Evolutionary conservation across 2,329 filamentous ascomycete species (phyloP).

Genomic region (Celoporthe dispersa): DNA sequence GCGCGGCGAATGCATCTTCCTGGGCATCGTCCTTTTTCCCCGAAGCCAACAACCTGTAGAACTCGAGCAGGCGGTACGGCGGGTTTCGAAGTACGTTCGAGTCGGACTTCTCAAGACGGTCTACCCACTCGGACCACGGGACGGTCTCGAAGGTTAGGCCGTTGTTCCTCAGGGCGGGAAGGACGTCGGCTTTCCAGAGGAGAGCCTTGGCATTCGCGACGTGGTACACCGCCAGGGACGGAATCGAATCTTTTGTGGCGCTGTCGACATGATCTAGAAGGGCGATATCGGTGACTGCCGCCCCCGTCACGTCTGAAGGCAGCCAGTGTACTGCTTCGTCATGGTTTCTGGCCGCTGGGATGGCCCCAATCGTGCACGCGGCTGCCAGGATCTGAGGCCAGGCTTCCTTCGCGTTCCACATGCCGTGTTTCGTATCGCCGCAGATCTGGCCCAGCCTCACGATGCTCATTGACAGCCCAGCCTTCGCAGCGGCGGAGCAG

Average conservation of each 20-base stretch:
- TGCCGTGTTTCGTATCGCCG: conserved; percentile 9
- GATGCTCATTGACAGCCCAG: neutral
- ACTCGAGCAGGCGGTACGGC: neutral
- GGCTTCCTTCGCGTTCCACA: conserved; percentile 7
- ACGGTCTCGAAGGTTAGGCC: neutral
- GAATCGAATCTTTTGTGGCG: neutral
- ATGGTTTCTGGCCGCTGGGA: neutral
- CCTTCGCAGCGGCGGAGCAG: conserved; percentile 9
- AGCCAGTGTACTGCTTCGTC: conserved; percentile 8
- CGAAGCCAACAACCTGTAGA: neutral
- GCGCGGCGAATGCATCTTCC: neutral
- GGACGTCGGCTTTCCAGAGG: neutral
- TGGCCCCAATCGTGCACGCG: neutral
- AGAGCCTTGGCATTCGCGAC: neutral
- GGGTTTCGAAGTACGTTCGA: conserved; percentile 5
- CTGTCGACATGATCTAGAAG: neutral
- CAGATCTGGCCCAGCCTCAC: conserved; percentile 1
- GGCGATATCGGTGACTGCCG: conserved; percentile 13
- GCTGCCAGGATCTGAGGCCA: neutral
- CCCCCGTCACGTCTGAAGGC: conserved; percentile 15
- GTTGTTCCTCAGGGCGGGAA: neutral
- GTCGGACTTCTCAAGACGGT: conserved; percentile 1
- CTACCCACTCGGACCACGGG: neutral
- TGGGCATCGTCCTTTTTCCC: neutral
- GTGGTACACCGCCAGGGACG: neutral